Base-by-base conservation (phyloP, 805 yeast species). In the Wickerhamiella parazyma region DNA sequence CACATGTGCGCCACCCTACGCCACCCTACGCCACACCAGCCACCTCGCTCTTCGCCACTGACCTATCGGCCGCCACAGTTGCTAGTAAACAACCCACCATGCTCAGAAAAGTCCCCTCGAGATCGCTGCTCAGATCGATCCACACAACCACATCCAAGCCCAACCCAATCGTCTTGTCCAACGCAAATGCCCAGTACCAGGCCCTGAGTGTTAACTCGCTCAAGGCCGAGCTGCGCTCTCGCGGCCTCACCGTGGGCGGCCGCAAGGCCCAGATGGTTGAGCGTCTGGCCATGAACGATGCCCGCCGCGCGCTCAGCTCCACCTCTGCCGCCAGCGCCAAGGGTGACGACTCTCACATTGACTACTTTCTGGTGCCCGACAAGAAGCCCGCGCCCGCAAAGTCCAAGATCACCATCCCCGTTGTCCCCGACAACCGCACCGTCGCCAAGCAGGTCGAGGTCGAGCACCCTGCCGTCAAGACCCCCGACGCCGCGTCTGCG, bases 171-270 rank as follows among this genome's bases (percentile, higher is more conserved):
- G 46, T 61, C 35, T 53, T 61, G 12, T 49, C 56, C 16, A 38
- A 48, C 6, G 40, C 25, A 20, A 49, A 55, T 16, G 41, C 55
- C 14, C 56, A 55, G 37, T 60, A 55, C 48, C 39, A 57, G 19
- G 48, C 57, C 8, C 69, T 76, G 72, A 73, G 73, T 35, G 61
- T 77, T 33, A 70, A 71, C 43, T 66, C 73, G 1, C 65, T 78
- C 50, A 76, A 73, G 54, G 57, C 56, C 42, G 83, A 78, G 55
- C 76, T 83, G 55, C 71, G 72, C 45, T 63, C 62, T 45, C 68
- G 78, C 48, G 81, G 82, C 0, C 57, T 78, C 47, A 74, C 71
- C 51, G 70, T 76, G 0, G 61, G 73, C n/a, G 86, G 86, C 11
- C 67, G 67, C 40, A 78, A 78, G 53, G 58, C 69, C 8, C 83